Evolutionary conservation across 495 filamentous ascomycete species (phyloP).

Genomic region (Staphylotrichum tortipilum): DNA sequence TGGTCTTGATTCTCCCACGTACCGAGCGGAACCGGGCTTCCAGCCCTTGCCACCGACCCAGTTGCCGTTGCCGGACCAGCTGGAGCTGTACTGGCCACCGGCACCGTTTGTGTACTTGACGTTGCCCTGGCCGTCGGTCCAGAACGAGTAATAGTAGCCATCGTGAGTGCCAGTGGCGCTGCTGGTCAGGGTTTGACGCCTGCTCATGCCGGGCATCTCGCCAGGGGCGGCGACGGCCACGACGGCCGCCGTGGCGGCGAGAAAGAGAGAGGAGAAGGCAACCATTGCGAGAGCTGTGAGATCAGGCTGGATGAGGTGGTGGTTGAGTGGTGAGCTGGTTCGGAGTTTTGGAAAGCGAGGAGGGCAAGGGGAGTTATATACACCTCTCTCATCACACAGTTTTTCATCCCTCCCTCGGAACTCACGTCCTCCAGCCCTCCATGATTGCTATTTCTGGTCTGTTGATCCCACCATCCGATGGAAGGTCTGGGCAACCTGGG

Average conservation of each 20-base stretch:
- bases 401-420: neutral
- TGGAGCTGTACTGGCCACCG: constrained; percentile 47
- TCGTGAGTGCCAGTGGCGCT: constrained; percentile 46
- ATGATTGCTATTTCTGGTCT: neutral
- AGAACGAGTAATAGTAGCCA: constrained; percentile 56
- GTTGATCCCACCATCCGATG: neutral
- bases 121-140: constrained; percentile 47
- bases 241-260: constrained; percentile 28
- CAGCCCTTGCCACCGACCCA: constrained; percentile 59
- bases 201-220: constrained; percentile 30
- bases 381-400: neutral
- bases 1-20: neutral
- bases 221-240: constrained; percentile 35
- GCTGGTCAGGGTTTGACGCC: constrained; percentile 24
- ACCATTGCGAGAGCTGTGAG: constrained; percentile 31
- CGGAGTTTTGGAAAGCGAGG: neutral
- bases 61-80: constrained; percentile 47
- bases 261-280: constrained; percentile 34
- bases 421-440: neutral
- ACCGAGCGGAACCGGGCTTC: constrained; percentile 39
- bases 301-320: neutral
- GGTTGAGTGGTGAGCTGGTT: neutral
- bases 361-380: neutral
- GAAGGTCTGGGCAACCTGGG: neutral
- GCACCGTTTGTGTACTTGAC: constrained; percentile 50